Evolutionary conservation across 495 filamentous ascomycete species (phyloP), one percentile per base, ranked within the genome.

Genomic region (Glarea lozoyensis): DNA sequence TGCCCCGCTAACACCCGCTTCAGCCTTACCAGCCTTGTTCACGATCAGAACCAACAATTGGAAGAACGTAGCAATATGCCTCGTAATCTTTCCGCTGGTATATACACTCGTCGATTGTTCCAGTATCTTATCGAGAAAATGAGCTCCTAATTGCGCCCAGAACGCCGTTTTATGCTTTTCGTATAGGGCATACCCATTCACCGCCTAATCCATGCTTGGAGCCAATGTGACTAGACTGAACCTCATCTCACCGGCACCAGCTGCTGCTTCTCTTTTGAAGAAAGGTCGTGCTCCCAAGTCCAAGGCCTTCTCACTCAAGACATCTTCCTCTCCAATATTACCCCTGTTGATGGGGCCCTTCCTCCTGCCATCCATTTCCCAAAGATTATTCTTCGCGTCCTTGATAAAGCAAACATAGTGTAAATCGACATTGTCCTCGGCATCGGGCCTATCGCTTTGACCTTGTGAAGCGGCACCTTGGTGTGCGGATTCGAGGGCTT

Each of bases 381-480:
- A 94, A 48, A 94, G 57, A 47, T 70, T 69, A 63, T 80, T 73
- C 45, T 65, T 67, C n/a, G 56, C 62, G 1, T 73, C 75, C 66
- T 82, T 86, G 4, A 90, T 85, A 67, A 94, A 93, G 46, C 77
- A 81, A 47, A 94, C 84, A 65, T 87, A 93, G 59, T 94, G 88
- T 56, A 84, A 60, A 55, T 86, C 82, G 18, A 86, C 72, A 57
- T 76, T 69, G 56, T 79, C 81, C 45, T 71, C 67, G 7, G 81
- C 81, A 53, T 62, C 63, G 15, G 85, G 87, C 36, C 85, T 81
- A 25, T 60, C 62, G 3, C 84, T 87, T 61, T 87, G 83, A 9
- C 89, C 90, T 54, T 74, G 49, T 31, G 56, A 63, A 18, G 87
- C 88, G 21, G 79, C 86, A 45, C 73, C 70, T 30, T 72, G 69